phyloP scores from a whole-genome alignment of 176 grass and related monocot genomes.

The Guadua angustifolia region DNA sequence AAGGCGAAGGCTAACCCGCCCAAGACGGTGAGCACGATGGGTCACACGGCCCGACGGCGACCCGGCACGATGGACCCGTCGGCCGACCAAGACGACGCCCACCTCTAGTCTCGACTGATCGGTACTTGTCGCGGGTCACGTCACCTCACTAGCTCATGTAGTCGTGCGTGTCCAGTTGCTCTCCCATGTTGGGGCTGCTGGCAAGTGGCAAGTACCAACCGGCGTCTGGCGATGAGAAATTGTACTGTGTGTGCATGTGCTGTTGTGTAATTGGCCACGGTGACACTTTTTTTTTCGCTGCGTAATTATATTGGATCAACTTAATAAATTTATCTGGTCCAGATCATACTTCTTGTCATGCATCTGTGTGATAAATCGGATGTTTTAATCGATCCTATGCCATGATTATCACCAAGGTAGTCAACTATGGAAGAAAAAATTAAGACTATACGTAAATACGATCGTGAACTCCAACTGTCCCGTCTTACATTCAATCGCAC shows the following conservation, averaged over 20 bases:
- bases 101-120: conserved; percentile 12
- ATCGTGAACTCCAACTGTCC: not conserved
- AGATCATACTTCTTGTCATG: not conserved
- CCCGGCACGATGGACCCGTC: too few relatives aligned
- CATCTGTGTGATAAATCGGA: not conserved
- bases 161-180: not conserved
- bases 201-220: conserved; percentile 30
- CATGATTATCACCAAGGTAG: not conserved
- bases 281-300: not conserved
- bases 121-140: conserved; percentile 35
- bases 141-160: conserved; percentile 16
- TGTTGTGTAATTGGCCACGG: not conserved
- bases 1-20: too few relatives aligned
- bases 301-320: not conserved
- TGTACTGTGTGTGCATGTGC: conserved; percentile 8
- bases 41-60: too few relatives aligned
- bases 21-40: too few relatives aligned
- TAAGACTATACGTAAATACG: not conserved
- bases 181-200: not conserved
- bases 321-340: not conserved
- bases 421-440: not conserved
- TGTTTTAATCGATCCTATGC: not conserved
- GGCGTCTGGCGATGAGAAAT: conserved; percentile 12
- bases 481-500: not conserved
- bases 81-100: too few relatives aligned